Evolutionary conservation across 2,329 filamentous ascomycete species (phyloP).

Genomic region (Hymenoscyphus albidus): DNA sequence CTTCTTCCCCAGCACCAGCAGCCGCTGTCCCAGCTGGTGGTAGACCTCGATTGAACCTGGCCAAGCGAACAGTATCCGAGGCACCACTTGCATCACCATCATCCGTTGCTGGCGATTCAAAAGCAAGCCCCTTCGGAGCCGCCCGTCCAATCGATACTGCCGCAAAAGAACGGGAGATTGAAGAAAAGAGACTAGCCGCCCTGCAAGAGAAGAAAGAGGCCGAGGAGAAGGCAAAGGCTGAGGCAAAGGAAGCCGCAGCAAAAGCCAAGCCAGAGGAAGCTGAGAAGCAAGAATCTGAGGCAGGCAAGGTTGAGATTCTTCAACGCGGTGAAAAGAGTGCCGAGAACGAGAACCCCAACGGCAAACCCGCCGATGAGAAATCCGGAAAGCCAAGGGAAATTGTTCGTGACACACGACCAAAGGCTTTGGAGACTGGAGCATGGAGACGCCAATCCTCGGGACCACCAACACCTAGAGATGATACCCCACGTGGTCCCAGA

Average conservation of each 20-base stretch:
- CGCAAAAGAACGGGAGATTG: constrained; percentile 81
- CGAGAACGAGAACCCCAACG: constrained; percentile 36
- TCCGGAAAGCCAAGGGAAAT: constrained; percentile 44
- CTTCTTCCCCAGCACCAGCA: constrained; percentile 63
- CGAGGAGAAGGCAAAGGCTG: constrained; percentile 52
- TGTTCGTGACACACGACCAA: constrained; percentile 48
- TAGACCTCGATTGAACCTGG: constrained; percentile 80
- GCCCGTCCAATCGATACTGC: constrained; percentile 93
- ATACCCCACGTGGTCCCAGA: constrained; percentile 40
- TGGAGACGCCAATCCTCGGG: constrained; percentile 53
- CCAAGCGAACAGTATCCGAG: constrained; percentile 88
- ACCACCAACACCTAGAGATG: constrained; percentile 38
- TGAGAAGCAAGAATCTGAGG: constrained; percentile 30
- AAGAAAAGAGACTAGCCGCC: constrained; percentile 75
- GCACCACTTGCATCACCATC: constrained; percentile 49
- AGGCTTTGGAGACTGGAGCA: constrained; percentile 54
- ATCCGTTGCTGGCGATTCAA: constrained; percentile 59
- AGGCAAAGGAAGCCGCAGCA: constrained; percentile 54
- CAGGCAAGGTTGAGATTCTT: constrained; percentile 33
- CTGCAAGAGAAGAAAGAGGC: constrained; percentile 77
- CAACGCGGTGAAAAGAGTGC: constrained; percentile 30
- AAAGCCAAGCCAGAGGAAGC: constrained; percentile 37
- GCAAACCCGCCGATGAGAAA: constrained; percentile 47
- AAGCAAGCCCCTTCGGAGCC: constrained; percentile 89
- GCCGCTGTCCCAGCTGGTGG: constrained; percentile 51